Evolutionary conservation across 352 stramenopile species (phyloP).

Genomic region (Phytophthora pseudosyringae): DNA sequence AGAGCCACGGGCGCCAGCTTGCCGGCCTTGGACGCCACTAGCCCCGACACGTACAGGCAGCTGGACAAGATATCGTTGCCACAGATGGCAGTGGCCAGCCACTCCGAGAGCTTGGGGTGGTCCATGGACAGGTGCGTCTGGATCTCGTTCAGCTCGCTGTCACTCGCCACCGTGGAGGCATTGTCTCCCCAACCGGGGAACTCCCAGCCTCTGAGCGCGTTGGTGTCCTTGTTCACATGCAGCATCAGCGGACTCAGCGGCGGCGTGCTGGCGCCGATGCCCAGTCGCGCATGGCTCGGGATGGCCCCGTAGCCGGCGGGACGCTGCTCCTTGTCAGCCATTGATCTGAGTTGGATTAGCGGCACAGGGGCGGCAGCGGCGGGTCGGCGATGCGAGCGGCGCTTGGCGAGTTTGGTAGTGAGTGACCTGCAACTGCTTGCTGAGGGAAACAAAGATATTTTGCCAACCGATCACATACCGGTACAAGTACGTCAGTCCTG

Average conservation of each 20-base stretch:
- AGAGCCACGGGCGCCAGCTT: constrained; percentile 92
- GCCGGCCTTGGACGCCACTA: constrained; percentile 88
- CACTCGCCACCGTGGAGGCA: constrained; percentile 58
- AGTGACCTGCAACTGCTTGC: constrained; percentile 21
- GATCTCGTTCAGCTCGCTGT: constrained; percentile 78
- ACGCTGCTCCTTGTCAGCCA: constrained; percentile 43
- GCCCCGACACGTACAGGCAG: constrained; percentile 90
- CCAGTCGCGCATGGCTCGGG: constrained; percentile 42
- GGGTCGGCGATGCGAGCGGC: constrained; percentile 4
- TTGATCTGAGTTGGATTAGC: constrained; percentile 21
- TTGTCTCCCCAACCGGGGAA: constrained; percentile 87
- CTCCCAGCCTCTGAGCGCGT: constrained; percentile 84
- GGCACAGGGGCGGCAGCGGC: neutral
- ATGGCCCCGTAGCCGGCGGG: constrained; percentile 67
- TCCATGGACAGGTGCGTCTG: constrained; percentile 73
- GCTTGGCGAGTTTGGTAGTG: constrained; percentile 17
- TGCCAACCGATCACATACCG: constrained; percentile 16
- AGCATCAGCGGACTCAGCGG: constrained; percentile 76
- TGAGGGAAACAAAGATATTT: neutral
- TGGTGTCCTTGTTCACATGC: constrained; percentile 71
- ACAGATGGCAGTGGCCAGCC: constrained; percentile 94
- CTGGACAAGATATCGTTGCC: constrained; percentile 96
- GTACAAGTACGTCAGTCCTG: constrained; percentile 1
- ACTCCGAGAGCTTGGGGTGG: constrained; percentile 91
- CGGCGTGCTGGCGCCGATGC: constrained; percentile 46